Base-by-base conservation (phyloP, 257 asterid genomes). In the Capsicum rhomboideum region DNA sequence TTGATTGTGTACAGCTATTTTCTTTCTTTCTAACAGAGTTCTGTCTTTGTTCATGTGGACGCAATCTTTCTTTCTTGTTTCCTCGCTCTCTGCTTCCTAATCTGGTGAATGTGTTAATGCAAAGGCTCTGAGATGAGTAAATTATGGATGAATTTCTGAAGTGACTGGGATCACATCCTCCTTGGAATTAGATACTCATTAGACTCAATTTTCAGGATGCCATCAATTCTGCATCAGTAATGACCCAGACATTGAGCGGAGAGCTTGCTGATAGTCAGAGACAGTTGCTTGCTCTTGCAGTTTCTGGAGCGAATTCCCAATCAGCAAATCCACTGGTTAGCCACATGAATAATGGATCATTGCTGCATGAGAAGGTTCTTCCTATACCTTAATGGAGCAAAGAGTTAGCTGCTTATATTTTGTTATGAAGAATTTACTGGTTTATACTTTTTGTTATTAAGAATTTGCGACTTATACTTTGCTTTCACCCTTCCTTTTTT, bases 231-330 rank as follows among this genome's bases (percentile, higher is more conserved):
- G 98, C 96, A 3, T 90, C 98, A 55, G 90, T 98, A 26, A 63
- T 97, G 90, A 93, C 98, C 82, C 97, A 93, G 85, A 93, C 96
- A 37, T 88, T 97, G 59, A 91, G 92, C 86, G 87, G 92, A 23
- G 99, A 95, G 92, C 58, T 97, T 87, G 95, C 94, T 77, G 99
- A 95, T 82, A 95, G 97, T 71, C 98, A 95, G 84, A 90, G 98
- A 54, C 93, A 97, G 88, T 66, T 97, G 87, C 92, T 95, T 18
- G 96, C 97, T 17, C 95, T 87, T 79, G 90, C 95, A 8, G 97
- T 77, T 50, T 77, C 82, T 50, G 82, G 97, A 84, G 92, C 94
- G 54, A 92, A 90, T 87, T 86, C 99, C 31, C 90, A 91, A 84
- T 88, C 90, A 55, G 87, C 92, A 82, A 92, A 88, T 86, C 91